Evolutionary conservation across 1,284 basidiomycete genomes (phyloP).

Genomic region (Pisolithus thermaeus): DNA sequence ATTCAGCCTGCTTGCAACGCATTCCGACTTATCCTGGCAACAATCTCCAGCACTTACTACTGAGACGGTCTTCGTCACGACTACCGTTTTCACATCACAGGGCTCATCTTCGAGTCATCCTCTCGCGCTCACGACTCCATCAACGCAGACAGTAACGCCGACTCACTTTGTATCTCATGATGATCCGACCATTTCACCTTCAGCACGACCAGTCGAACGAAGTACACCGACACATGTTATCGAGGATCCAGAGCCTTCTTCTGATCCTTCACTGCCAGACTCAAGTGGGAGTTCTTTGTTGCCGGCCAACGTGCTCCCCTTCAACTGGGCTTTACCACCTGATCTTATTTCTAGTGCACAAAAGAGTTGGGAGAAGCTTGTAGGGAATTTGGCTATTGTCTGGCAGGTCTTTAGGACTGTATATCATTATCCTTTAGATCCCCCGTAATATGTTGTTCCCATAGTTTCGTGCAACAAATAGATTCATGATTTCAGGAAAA

Average conservation of each 20-base stretch:
- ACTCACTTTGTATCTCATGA: slow-evolving; percentile 4
- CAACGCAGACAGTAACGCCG: slow-evolving; percentile 6
- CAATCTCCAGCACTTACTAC: slow-evolving; percentile 4
- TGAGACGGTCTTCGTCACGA: slow-evolving; percentile 28
- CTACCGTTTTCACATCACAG: slow-evolving; percentile 26
- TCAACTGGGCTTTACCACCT: slow-evolving; percentile 26
- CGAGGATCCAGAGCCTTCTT: slow-evolving; percentile 9
- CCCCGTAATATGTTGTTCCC: slow-evolving; percentile 54
- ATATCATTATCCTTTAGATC: slow-evolving; percentile 55
- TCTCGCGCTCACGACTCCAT: slow-evolving; percentile 4
- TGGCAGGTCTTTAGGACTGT: slow-evolving; percentile 44
- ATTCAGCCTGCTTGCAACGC: slow-evolving; percentile 27
- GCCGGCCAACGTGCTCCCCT: slow-evolving; percentile 10
- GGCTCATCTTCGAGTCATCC: slow-evolving; percentile 3
- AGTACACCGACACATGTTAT: slow-evolving; percentile 1
- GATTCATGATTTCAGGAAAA: not conserved
- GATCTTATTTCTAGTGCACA: slow-evolving; percentile 23
- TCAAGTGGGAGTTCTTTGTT: slow-evolving; percentile 15
- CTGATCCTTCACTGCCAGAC: slow-evolving; percentile 11
- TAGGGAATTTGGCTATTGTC: slow-evolving; percentile 34
- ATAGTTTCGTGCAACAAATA: slow-evolving; percentile 37
- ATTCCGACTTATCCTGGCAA: slow-evolving; percentile 18
- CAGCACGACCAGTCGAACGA: slow-evolving; percentile 5
- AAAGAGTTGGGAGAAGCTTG: slow-evolving; percentile 27
- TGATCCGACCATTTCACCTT: slow-evolving; percentile 1